Conservation (phyloP, 2,329 filamentous ascomycete genomes). For the Passalora sequoiae region DNA sequence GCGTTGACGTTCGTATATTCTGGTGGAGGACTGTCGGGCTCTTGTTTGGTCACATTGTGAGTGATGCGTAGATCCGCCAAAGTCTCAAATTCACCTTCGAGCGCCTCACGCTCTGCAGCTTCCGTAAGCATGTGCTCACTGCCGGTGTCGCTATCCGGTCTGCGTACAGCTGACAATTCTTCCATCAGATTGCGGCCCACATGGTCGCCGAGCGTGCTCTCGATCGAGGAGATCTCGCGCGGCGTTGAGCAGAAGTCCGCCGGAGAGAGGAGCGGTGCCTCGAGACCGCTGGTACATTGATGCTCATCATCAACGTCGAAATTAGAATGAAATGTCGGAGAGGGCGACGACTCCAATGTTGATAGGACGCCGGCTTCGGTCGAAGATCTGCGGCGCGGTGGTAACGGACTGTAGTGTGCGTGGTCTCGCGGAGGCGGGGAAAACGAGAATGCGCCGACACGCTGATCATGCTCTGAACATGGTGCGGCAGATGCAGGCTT, state of each 20-base stretch:
- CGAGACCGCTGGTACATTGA: not conserved
- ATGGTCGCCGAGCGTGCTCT: conserved; percentile 14
- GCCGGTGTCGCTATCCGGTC: not conserved
- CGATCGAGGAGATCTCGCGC: conserved; percentile 25
- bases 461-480: conserved; percentile 17
- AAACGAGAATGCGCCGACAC: conserved; percentile 8
- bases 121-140: conserved; percentile 1
- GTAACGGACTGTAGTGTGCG: not conserved
- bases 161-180: conserved; percentile 28
- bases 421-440: not conserved
- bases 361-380: not conserved
- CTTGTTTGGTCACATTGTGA: too few relatives aligned
- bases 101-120: too few relatives aligned
- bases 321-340: not conserved
- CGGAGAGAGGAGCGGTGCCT: conserved; percentile 8
- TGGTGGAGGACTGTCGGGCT: too few relatives aligned
- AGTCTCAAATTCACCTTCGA: too few relatives aligned
- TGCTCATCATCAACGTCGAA: not conserved
- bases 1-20: not conserved
- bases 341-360: not conserved
- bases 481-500: conserved; percentile 27
- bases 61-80: too few relatives aligned
- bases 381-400: conserved; percentile 1
- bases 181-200: conserved; percentile 33
- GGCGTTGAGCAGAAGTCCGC: conserved; percentile 13